Base-by-base conservation (phyloP, 169 alveolate genomes). In the Pseudocohnilembus persalinus region DNA sequence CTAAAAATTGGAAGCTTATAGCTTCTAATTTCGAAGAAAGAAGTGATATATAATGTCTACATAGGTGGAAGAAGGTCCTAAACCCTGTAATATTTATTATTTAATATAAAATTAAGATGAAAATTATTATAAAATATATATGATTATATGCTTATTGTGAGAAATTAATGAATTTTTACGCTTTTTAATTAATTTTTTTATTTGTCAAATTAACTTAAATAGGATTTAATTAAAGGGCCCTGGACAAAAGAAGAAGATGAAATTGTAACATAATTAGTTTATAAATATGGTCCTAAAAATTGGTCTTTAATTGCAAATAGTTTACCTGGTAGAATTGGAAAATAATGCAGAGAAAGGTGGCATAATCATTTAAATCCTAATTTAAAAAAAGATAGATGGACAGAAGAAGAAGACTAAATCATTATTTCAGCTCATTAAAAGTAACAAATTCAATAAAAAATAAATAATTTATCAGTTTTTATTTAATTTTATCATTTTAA, bases 291-390 rank as follows among this genome's bases (percentile, higher is more conserved):
- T 0, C 93, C 97, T 27, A 88, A 93, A 84, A 91, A 94, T 88
- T 96, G 98, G 97, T 89, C 95, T 29, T 76, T 85, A 83, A 93
- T 94, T 28, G 97, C 98, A 0, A 88, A 92, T 34, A 89, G 92
- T 35, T 89, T 96, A 76, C 94, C 96, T 76, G 94, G 96, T 11
- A 78, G 97, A 30, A 93, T 91, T 35, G 98, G 97, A 1, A 96
- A 96, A 80, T 93, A 96, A 83, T 96, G 98, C 87, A 81, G 97
- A 81, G 98, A 96, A 84, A 90, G 95, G 92, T 93, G 95, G 94
- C 93, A 89, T 74, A 94, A 94, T 65, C 96, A 93, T 75, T 89
- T 94, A 34, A 92, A 96, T 79, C 97, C 98, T 63, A 85, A 88
- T 29, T 92, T 96, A 24, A 96, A 92, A 35, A 93, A 93, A 85